Conservation (phyloP, 768 basidiomycete species). For the Symmetrospora coprosmae region DNA sequence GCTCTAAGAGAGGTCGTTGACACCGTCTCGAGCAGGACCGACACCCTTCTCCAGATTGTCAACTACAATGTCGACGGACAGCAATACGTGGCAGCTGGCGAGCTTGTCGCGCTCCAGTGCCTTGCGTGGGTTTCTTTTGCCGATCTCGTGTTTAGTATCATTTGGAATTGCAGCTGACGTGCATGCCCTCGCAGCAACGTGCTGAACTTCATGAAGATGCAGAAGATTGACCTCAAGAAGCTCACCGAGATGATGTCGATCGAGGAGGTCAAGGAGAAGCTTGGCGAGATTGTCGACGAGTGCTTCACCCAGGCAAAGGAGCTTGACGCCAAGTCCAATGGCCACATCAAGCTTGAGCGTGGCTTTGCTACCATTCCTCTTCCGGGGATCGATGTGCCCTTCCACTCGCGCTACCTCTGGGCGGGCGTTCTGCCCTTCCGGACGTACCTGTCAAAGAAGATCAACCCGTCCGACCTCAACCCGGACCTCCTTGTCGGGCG, state of each 20-base stretch:
- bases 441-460: slow-evolving; percentile 79
- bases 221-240: slow-evolving; percentile 60
- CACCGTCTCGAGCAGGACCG: slow-evolving; percentile 59
- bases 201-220: slow-evolving; percentile 84
- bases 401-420: slow-evolving; percentile 99
- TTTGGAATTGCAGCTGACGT: not conserved
- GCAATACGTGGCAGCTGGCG: slow-evolving; percentile 99
- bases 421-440: slow-evolving; percentile 41
- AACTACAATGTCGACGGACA: slow-evolving; percentile 85
- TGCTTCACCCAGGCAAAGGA: slow-evolving; percentile 62
- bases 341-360: slow-evolving; percentile 84
- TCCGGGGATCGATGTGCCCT: slow-evolving; percentile 66
- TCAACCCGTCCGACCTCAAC: slow-evolving; percentile 76
- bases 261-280: slow-evolving; percentile 92
- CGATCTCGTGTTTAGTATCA: not conserved
- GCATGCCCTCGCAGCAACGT: slow-evolving; percentile 24
- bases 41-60: slow-evolving; percentile 86
- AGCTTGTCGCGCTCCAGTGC: slow-evolving; percentile 78
- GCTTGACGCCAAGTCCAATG: slow-evolving; percentile 60
- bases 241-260: slow-evolving; percentile 72
- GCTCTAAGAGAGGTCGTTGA: slow-evolving; percentile 97
- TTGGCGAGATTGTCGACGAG: slow-evolving; percentile 74
- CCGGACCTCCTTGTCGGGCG: slow-evolving; percentile 86
- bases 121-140: slow-evolving; percentile 75
- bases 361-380: slow-evolving; percentile 91